Conservation (phyloP, 1,284 basidiomycete species). For the Coniophora puteana region DNA sequence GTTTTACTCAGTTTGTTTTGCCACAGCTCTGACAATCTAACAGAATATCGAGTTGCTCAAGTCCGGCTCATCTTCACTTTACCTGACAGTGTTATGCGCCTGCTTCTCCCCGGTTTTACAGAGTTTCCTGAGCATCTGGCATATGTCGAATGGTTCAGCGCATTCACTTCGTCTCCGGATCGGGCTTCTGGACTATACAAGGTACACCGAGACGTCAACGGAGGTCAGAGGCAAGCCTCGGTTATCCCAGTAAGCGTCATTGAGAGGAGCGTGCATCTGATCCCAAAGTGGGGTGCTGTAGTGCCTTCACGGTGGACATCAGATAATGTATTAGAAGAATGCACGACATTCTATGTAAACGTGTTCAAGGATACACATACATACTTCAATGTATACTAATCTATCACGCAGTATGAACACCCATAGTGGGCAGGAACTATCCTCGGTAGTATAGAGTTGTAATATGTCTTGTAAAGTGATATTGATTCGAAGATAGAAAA, state of each 20-base stretch:
- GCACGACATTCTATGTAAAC: constrained; percentile 26
- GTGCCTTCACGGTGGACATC: constrained; percentile 28
- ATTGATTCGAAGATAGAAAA: too few relatives aligned
- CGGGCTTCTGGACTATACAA: too few relatives aligned
- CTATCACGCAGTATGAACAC: too few relatives aligned
- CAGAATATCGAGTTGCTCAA: constrained; percentile 22
- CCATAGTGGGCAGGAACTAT: too few relatives aligned
- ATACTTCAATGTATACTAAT: constrained; percentile 11
- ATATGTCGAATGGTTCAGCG: constrained; percentile 24
- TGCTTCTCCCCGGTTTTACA: constrained; percentile 11
- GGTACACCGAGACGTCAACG: too few relatives aligned
- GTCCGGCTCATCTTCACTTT: constrained; percentile 26
- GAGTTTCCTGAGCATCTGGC: constrained; percentile 13
- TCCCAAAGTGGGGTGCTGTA: constrained; percentile 21
- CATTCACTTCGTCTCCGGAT: constrained; percentile 13
- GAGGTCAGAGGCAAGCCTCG: constrained; percentile 12
- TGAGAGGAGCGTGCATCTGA: constrained; percentile 24
- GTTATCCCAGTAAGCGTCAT: constrained; percentile 16
- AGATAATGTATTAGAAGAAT: constrained; percentile 30
- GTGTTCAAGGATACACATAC: constrained; percentile 23
- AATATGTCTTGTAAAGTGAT: too few relatives aligned
- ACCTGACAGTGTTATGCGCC: constrained; percentile 9
- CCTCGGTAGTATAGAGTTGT: too few relatives aligned
- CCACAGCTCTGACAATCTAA: neutral
- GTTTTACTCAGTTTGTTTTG: too few relatives aligned